Conservation (phyloP, 345 rosid species). For the Euclidium syriacum region DNA sequence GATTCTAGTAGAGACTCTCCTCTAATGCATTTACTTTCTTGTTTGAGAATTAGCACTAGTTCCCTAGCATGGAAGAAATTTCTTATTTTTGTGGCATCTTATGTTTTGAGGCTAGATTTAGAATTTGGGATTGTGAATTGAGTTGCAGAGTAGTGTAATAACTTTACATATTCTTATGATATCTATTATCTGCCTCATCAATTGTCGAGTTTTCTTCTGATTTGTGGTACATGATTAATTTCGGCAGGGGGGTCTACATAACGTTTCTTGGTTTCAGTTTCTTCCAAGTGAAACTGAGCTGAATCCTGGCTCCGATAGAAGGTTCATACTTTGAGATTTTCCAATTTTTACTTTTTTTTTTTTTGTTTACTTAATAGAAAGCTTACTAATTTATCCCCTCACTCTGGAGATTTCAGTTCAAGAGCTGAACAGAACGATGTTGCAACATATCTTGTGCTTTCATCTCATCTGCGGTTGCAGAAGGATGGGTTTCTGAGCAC, state of each 20-base stretch:
- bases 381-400: neutral
- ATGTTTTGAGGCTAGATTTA: neutral
- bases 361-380: neutral
- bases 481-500: slow-evolving; percentile 82
- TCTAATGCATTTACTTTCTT: neutral
- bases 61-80: neutral
- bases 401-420: slow-evolving; percentile 40
- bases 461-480: slow-evolving; percentile 83
- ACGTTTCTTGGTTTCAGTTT: slow-evolving; percentile 94
- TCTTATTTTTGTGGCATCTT: neutral
- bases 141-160: neutral
- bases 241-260: slow-evolving; percentile 78
- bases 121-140: neutral
- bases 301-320: slow-evolving; percentile 57
- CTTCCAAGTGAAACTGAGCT: slow-evolving; percentile 83
- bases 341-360: neutral
- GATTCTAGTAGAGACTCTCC: no score
- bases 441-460: slow-evolving; percentile 75
- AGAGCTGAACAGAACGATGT: slow-evolving; percentile 83
- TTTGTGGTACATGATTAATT: slow-evolving; percentile 7
- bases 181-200: neutral
- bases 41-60: neutral
- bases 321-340: slow-evolving; percentile 38
- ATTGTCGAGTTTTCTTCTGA: neutral
- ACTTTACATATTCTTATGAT: neutral